phyloP scores from a whole-genome alignment of 208 protist genomes.

The Entamoeba dispar region DNA sequence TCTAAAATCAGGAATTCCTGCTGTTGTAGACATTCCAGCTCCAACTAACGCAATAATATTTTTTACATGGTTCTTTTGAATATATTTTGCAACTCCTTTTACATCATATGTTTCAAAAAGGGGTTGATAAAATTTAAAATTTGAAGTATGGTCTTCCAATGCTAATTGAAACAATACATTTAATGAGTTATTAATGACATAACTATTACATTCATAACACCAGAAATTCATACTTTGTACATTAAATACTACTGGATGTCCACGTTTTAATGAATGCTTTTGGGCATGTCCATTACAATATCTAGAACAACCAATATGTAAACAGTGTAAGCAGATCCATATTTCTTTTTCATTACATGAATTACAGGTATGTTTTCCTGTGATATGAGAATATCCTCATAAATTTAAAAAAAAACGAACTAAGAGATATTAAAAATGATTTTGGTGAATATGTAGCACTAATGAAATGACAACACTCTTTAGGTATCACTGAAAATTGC shows the following conservation, averaged over 20 bases:
- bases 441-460: not conserved
- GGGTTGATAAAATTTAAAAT: not conserved
- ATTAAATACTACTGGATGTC: not conserved
- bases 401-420: not conserved
- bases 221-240: not conserved
- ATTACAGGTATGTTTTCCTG: not conserved
- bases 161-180: not conserved
- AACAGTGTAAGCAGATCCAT: not conserved
- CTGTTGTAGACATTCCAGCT: slow-evolving; percentile 19
- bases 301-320: not conserved
- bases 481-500: not conserved
- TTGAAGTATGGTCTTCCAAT: not conserved
- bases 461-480: not conserved
- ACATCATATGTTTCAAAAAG: not conserved
- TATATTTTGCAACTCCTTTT: not conserved
- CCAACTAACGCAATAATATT: slow-evolving; percentile 16
- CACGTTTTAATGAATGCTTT: not conserved
- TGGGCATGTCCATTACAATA: not conserved
- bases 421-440: not conserved
- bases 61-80: not conserved
- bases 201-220: not conserved
- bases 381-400: not conserved
- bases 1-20: slow-evolving; percentile 27
- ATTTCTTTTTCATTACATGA: not conserved
- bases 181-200: not conserved